These are phyloP conservation scores for Oxyria digyna DNA, from an alignment of 148 eudicot species.

Conservation along the genomic window DNA sequence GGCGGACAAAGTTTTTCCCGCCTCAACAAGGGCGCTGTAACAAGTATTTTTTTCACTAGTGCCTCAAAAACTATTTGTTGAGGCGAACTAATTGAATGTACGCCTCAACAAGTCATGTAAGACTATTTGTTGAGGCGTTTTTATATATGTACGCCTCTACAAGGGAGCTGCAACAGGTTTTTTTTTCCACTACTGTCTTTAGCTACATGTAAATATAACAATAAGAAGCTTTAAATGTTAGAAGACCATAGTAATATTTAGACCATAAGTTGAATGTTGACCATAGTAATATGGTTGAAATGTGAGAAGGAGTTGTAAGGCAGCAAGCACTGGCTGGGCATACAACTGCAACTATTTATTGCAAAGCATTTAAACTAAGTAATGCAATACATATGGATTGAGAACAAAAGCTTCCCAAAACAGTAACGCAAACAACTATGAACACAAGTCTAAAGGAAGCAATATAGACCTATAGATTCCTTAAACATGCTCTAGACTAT, in stretches of 20 bases:
- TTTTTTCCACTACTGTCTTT: conserved; percentile 50
- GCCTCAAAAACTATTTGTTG: no score
- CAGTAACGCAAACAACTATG: background rate
- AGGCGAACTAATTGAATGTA: no score
- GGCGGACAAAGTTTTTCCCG: no score
- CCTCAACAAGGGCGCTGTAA: no score
- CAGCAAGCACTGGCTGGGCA: background rate
- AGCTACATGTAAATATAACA: background rate
- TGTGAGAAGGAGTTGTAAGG: background rate
- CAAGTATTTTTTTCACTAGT: no score
- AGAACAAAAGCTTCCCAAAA: background rate
- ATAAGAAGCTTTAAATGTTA: background rate
- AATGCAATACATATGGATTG: background rate
- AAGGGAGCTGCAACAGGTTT: no score
- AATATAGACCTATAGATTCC: background rate
- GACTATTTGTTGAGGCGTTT: no score
- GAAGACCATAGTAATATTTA: no score
- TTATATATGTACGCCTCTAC: no score
- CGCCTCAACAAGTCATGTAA: no score
- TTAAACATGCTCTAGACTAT: background rate
- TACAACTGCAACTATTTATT: background rate
- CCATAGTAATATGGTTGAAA: background rate
- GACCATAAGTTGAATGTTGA: no score
- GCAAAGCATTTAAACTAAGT: background rate
- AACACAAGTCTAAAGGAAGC: background rate